Base-by-base conservation (phyloP, 345 rosid species). In the Aquilaria malaccensis region DNA sequence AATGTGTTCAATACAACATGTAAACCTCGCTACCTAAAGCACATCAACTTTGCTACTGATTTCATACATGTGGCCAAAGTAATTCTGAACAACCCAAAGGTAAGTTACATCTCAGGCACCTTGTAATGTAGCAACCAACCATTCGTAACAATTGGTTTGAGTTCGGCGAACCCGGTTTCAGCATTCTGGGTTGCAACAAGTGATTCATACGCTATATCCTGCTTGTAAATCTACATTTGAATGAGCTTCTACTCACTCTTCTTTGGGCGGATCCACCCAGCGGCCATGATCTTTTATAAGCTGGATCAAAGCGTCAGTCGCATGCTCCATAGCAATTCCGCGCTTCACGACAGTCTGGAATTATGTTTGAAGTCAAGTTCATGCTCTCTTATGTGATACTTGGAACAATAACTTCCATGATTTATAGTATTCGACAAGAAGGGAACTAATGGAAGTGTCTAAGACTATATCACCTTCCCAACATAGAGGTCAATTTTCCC, bases 401-500 rank as follows among this genome's bases (percentile, higher is more conserved):
- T 22, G 13, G 37, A 53, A 53, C 5, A 52, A 13, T 4, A 7
- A 2, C 6, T 11, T 13, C 22, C 22, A 22, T 37, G 43, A 30
- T 50, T 7, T 10, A 45, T 59, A 37, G 52, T 1, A 45, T 45
- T 43, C 10, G n/a, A 9, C 43, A 7, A 37, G 43, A 3, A 37
- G 7, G 7, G 2, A 7, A 37, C 7, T 37, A 37, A 3, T 37
- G 43, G 7, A 33, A 65, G 59, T 14, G 59, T 2, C 71, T 45
- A 50, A 66, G 56, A 50, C 51, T 65, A 30, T 12, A n/a, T 54
- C 73, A 90, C 97, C 97, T 94, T 94, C 55, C 99, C 99, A 0
- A 90, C 99, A 41, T 94, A 88, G 47, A 94, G 87, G 75, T 90
- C 99, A 9, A 90, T 94, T 83, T 90, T 90, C 54, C 98, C 99